Base-by-base conservation (phyloP, 495 filamentous ascomycete genomes). In the Massariosphaeria phaeospora region DNA sequence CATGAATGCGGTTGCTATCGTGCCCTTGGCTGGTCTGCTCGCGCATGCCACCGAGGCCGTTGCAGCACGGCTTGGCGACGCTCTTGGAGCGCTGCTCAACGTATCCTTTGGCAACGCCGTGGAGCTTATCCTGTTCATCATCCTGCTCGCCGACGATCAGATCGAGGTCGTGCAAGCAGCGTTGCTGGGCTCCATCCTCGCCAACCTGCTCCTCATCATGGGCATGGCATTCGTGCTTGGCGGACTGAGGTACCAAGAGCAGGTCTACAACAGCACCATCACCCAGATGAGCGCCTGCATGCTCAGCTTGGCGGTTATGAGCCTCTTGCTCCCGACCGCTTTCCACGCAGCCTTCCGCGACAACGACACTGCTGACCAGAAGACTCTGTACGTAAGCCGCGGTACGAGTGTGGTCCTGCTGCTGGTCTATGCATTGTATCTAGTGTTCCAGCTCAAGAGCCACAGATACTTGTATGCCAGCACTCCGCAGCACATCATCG, bases 221-320 rank as follows among this genome's bases (percentile, higher is more conserved):
- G 90, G 90, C 58, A 91, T 95, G 88, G 84, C 84, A 33, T 95
- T 95, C 67, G 72, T 94, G 29, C 73, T 91, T 30, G 90, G 90
- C 62, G 90, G 90, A 49, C 74, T 95, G 40, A 84, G 88, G 49
- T 96, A 84, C 70, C 84, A 83, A 55, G 90, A 96, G 75, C 90
- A 91, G 76, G 83, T 95, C 55, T 96, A 96, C 72, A 96, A 96
- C 70, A 93, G 82, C 70, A 94, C 88, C 21, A 86, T 94, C 42
- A 95, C 89, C 2, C 88, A 95, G 70, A 96, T 93, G 86, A 95
- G 89, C 64, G 89, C 90, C 24, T 94, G 88, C 72, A 75, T 96
- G 40, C 81, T 96, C 55, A 90, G 87, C 73, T 72, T 96, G 69
- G 88, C 85, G 65, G 90, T 95, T 17, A 89, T 84, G 67, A 94